Evolutionary conservation across 75 land plant species (phyloP), one percentile per base, ranked within the genome.

Genomic region (Cunninghamia lanceolata): DNA sequence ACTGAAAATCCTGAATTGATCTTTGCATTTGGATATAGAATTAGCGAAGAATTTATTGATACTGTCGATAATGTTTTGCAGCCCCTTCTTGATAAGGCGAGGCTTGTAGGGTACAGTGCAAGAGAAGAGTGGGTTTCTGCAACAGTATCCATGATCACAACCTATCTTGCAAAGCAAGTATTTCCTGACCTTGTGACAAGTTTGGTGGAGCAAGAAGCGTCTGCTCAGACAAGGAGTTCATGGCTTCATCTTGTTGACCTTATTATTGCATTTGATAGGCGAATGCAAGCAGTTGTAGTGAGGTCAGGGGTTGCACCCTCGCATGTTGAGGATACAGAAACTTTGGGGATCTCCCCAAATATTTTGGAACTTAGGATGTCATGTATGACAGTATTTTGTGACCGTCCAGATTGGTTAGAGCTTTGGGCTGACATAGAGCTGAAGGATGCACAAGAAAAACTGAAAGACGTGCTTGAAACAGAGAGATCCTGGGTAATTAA

Each of bases 91-190:
- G 97, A 94, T 76, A 89, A 90, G 88, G 96, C 96, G 70, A 93
- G 87, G 87, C 93, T 96, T 74, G 82, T 88, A 25, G 98, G 99
- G 36, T 98, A 94, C 82, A 97, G 95, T 91, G 96, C 94, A 82
- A 93, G 97, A 89, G 99, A 98, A 86, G 99, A 98, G 86, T 98
- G 99, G 99, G 91, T 98, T 46, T 90, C 94, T 52, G 95, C 91
- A 85, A 89, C 97, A 86, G 93, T 94, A 52, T 84, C 89, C 11
- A 92, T 96, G 83, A 92, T 97, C 32, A 83, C 88, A 47, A 92
- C 91, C 4, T 95, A 93, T 86, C 89, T 98, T 82, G 93, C 92
- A 52, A 91, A 92, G 85, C 91, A 91, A 86, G 88, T 94, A 56
- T 91, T 97, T 66, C 95, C 96, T 19, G 85, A 39, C 9, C 91